These are phyloP conservation scores for Hymenoscyphus infarciens DNA, from an alignment of 2,329 filamentous ascomycete genomes.

Conservation along the genomic window DNA sequence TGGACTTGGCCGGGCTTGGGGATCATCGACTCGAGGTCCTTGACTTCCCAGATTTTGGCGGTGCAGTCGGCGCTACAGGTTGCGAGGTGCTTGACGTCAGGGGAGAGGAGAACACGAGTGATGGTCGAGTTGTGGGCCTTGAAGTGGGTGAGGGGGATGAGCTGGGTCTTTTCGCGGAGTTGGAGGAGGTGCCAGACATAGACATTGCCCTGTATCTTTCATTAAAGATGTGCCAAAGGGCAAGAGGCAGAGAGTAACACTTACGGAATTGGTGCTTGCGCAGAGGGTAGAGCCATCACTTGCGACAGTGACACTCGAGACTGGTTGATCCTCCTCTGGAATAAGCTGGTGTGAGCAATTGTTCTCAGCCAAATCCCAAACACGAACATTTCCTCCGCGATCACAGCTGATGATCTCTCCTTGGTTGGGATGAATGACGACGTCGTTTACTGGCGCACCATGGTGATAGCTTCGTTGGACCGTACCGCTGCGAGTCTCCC, in stretches of 20 bases:
- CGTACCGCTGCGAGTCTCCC: conserved; percentile 35
- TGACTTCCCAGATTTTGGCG: conserved; percentile 92
- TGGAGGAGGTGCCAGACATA: conserved; percentile 96
- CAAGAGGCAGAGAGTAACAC: conserved; percentile 24
- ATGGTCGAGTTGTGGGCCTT: conserved; percentile 70
- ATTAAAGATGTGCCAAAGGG: conserved; percentile 17
- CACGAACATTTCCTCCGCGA: conserved; percentile 82
- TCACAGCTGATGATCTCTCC: conserved; percentile 97
- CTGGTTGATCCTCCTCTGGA: conserved; percentile 89
- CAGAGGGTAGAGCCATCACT: conserved; percentile 91
- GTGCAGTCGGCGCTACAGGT: conserved; percentile 76
- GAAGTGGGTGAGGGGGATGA: conserved; percentile 69
- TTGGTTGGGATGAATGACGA: conserved; percentile 99
- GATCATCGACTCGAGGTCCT: conserved; percentile 57
- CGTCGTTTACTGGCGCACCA: conserved; percentile 86
- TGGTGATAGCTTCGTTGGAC: conserved; percentile 94
- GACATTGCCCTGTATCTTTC: conserved; percentile 70
- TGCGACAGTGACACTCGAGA: conserved; percentile 92
- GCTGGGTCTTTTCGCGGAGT: conserved; percentile 60
- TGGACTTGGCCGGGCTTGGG: conserved; percentile 28
- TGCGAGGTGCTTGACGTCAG: conserved; percentile 70
- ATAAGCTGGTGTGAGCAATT: conserved; percentile 95
- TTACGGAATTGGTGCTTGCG: conserved; percentile 84
- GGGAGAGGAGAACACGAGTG: conserved; percentile 68
- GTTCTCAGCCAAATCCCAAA: conserved; percentile 97